These are phyloP conservation scores for Diaporthe citrichinensis DNA, from an alignment of 2,329 filamentous ascomycete species.

Conservation along the genomic window DNA sequence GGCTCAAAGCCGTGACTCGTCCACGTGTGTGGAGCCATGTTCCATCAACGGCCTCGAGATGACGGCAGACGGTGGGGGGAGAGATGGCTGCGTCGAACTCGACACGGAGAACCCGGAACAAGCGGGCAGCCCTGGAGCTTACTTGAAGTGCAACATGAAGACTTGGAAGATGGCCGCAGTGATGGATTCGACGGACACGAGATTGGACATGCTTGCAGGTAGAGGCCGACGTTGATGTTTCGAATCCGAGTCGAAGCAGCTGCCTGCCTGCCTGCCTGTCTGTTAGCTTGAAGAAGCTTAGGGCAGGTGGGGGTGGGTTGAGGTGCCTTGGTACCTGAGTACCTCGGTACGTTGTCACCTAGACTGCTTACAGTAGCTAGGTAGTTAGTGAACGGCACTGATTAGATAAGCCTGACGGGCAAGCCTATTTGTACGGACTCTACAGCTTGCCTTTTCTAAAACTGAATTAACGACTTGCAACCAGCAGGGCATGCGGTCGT, in stretches of 20 bases:
- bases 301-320: not conserved
- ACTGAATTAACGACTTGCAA: too few relatives aligned
- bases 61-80: not conserved
- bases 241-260: not conserved
- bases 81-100: not conserved
- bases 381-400: too few relatives aligned
- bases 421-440: too few relatives aligned
- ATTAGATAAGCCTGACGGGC: too few relatives aligned
- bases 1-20: not conserved
- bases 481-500: too few relatives aligned
- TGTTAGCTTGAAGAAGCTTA: too few relatives aligned
- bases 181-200: not conserved
- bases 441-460: too few relatives aligned
- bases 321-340: not conserved
- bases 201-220: not conserved
- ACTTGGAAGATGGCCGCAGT: not conserved
- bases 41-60: not conserved
- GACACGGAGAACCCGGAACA: not conserved
- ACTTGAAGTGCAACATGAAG: not conserved
- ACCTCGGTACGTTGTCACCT: not conserved
- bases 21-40: not conserved
- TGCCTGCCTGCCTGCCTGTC: not conserved
- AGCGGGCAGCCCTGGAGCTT: not conserved
- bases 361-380: too few relatives aligned
- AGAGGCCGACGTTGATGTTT: not conserved